phyloP scores from a whole-genome alignment of 2,329 filamentous ascomycete genomes.

The Scortechinia acanthostroma region DNA sequence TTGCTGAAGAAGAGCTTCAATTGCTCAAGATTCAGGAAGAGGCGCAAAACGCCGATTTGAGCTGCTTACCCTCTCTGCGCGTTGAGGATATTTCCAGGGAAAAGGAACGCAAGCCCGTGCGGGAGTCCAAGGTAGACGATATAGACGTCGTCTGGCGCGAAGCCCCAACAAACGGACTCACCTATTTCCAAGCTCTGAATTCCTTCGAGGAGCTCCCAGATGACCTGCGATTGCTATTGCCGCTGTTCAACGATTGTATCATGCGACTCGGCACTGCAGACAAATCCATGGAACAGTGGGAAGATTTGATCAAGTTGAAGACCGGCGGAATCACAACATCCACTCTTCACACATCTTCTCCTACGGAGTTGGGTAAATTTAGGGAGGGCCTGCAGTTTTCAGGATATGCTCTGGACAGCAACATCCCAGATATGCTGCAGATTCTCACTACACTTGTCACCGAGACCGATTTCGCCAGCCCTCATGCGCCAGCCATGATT shows the following conservation, averaged over 20 bases:
- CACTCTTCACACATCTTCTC: conserved; percentile 55
- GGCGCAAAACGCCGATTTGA: conserved; percentile 55
- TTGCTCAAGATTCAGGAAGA: conserved; percentile 59
- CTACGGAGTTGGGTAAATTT: conserved; percentile 42
- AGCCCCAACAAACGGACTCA: conserved; percentile 66
- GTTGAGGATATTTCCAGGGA: conserved; percentile 62
- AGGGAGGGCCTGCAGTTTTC: conserved; percentile 62
- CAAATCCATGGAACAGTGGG: conserved; percentile 65
- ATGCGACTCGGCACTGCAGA: conserved; percentile 66
- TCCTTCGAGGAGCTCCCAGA: conserved; percentile 54
- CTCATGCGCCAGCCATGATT: conserved; percentile 56
- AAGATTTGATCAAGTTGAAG: conserved; percentile 69
- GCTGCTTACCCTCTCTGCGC: conserved; percentile 60
- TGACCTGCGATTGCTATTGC: conserved; percentile 58
- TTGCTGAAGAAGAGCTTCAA: conserved; percentile 56
- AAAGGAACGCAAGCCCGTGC: conserved; percentile 35
- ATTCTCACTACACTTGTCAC: conserved; percentile 53
- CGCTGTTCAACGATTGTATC: conserved; percentile 63
- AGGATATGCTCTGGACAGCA: conserved; percentile 61
- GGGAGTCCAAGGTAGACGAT: conserved; percentile 43
- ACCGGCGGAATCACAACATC: conserved; percentile 62
- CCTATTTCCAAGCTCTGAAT: conserved; percentile 67
- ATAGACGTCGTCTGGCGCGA: conserved; percentile 64
- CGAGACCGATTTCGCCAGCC: conserved; percentile 62
- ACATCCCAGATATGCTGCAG: conserved; percentile 64